A percentile compares a stretch with the other conserved stretches of the same genome.
phyloP scores from a whole-genome alignment of 1,139 yeast genomes.

The Komagataea norvegica region DNA sequence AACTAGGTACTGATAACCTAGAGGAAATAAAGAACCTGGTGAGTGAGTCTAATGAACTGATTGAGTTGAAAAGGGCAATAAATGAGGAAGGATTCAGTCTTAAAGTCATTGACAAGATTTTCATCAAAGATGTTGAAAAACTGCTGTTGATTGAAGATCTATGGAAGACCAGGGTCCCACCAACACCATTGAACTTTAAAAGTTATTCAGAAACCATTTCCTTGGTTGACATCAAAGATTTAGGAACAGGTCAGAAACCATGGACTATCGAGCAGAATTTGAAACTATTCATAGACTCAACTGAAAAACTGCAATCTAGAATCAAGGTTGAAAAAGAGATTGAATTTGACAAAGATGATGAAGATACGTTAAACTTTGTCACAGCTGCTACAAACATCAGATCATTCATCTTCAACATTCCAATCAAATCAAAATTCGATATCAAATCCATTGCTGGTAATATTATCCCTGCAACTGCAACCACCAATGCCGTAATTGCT shows the following conservation, averaged over 20 bases:
- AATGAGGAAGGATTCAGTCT: constrained; percentile 31
- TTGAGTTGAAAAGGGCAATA: constrained; percentile 52
- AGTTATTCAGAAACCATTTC: constrained; percentile 27
- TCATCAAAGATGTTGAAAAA: constrained; percentile 67
- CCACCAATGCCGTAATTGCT: constrained; percentile 92
- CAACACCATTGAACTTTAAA: constrained; percentile 50
- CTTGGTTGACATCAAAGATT: constrained; percentile 25
- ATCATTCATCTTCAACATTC: constrained; percentile 67
- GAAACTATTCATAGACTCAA: constrained; percentile 50
- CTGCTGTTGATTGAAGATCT: constrained; percentile 65
- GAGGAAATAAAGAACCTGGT: constrained; percentile 66
- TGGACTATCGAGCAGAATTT: constrained; percentile 69
- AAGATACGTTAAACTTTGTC: constrained; percentile 83
- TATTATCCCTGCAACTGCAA: constrained; percentile 97
- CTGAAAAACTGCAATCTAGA: constrained; percentile 48
- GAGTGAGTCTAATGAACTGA: constrained; percentile 72
- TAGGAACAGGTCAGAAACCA: constrained; percentile 50
- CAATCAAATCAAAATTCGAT: constrained; percentile 73
- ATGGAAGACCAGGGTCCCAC: constrained; percentile 71
- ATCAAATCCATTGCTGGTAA: constrained; percentile 95
- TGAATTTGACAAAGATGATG: constrained; percentile 92
- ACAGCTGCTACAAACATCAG: constrained; percentile 84
- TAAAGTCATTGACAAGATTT: constrained; percentile 52
- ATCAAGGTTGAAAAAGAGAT: constrained; percentile 38
- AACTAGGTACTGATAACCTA: constrained; percentile 55